Evolutionary conservation across 139 green algal genomes (phyloP).

Genomic region (Tetraselmis chui): DNA sequence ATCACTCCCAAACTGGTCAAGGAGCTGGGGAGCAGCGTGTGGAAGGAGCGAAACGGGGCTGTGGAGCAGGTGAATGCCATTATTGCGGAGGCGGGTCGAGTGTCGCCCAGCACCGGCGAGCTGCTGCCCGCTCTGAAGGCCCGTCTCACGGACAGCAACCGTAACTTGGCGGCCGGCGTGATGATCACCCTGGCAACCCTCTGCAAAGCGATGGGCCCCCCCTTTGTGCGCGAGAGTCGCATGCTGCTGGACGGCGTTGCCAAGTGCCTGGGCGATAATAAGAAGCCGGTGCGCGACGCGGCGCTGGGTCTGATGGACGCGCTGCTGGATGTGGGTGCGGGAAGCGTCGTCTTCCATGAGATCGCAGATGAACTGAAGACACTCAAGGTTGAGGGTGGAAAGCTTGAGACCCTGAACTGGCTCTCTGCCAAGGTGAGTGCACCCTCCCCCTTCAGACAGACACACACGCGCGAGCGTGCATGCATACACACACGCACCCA

Average conservation of each 20-base stretch:
- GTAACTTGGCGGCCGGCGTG: constrained; percentile 76
- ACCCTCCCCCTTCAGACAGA: too few species aligned
- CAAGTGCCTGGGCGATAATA: constrained; percentile 79
- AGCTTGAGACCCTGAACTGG: background rate
- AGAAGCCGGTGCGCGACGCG: constrained; percentile 69
- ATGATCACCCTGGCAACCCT: constrained; percentile 61
- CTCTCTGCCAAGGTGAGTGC: background rate
- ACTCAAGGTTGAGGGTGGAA: constrained; percentile 4
- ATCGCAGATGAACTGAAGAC: background rate
- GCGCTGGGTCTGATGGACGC: constrained; percentile 72
- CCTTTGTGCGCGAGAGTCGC: constrained; percentile 51
- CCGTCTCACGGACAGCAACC: constrained; percentile 85
- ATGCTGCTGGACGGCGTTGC: constrained; percentile 54
- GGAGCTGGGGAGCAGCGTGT: constrained; percentile 54
- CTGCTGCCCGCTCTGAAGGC: constrained; percentile 75
- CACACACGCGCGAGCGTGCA: too few species aligned
- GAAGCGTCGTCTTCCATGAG: constrained; percentile 43
- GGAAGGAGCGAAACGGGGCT: constrained; percentile 87
- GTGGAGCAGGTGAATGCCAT: constrained; percentile 55
- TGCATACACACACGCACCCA: too few species aligned
- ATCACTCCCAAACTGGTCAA: constrained; percentile 25
- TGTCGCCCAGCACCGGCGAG: constrained; percentile 46
- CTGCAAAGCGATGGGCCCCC: constrained; percentile 64
- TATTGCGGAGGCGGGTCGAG: constrained; percentile 22
- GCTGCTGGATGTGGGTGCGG: constrained; percentile 47